Percentiles rank a stretch among this genome's conserved stretches.
Conservation (phyloP, 192 early-diverging fungal species). For the Coemansia sp. region DNA sequence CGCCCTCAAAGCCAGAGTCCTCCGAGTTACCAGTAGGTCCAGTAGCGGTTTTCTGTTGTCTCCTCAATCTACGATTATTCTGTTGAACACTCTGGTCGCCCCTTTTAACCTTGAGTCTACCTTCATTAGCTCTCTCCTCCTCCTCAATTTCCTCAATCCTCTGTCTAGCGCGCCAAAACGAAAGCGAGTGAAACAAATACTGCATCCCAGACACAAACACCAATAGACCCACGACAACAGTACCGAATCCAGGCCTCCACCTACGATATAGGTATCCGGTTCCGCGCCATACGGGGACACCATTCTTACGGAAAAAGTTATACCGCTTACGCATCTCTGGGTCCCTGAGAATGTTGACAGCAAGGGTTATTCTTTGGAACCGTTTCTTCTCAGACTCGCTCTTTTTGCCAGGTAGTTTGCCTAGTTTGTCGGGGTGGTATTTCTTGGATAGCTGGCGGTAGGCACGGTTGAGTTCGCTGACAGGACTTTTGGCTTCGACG, state of each 20-base stretch:
- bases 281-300: slow-evolving; percentile 79
- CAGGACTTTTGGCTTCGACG: slow-evolving; percentile 55
- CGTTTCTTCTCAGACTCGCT: slow-evolving; percentile 56
- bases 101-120: slow-evolving; percentile 8
- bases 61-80: slow-evolving; percentile 16
- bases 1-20: slow-evolving; percentile 46
- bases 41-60: slow-evolving; percentile 26
- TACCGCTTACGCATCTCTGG: slow-evolving; percentile 67
- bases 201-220: slow-evolving; percentile 65
- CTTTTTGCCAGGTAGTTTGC: slow-evolving; percentile 21
- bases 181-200: slow-evolving; percentile 64
- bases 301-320: slow-evolving; percentile 81
- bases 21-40: slow-evolving; percentile 12
- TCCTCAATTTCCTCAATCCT: slow-evolving; percentile 53
- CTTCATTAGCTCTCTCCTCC: slow-evolving; percentile 19
- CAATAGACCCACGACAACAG: slow-evolving; percentile 60
- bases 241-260: slow-evolving; percentile 70
- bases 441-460: slow-evolving; percentile 70
- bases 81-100: slow-evolving; percentile 15
- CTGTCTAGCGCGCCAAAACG: slow-evolving; percentile 64
- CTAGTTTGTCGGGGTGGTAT: slow-evolving; percentile 80
- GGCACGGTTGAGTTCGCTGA: slow-evolving; percentile 65
- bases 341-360: slow-evolving; percentile 69
- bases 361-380: slow-evolving; percentile 67
- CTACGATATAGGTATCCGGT: slow-evolving; percentile 75